Base-by-base conservation (phyloP, 805 yeast species). In the Candida nanaspora region DNA sequence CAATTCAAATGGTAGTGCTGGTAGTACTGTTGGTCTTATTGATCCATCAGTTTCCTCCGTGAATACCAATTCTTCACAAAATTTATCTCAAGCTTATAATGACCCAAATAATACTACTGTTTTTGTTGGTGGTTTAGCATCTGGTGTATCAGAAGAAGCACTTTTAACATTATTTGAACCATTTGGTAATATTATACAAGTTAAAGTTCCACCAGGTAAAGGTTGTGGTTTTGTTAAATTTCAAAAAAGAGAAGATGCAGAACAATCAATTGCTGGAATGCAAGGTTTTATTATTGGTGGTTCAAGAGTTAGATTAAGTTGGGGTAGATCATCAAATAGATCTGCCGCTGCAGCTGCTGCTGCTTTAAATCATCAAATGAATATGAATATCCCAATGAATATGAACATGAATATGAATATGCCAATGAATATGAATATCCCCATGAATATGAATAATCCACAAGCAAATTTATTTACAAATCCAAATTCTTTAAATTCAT, bases 241-340 rank as follows among this genome's bases (percentile, higher is more conserved):
- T 56, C 64, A 74, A n/a, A 66, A 68, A 28, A 65, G 85, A 46
- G 80, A 76, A 50, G 85, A 81, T 50, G 93, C 93, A 1, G 86
- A 82, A 57, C 79, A 76, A 32, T 87, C 94, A 6, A 82, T 84
- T 41, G 73, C 77, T 32, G 80, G 82, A 3, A 78, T 84, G 84
- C 87, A 84, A 59, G 94, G 94, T 2, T 83, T 77, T 54, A 67
- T 78, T 20, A 76, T 84, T 45, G 82, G 81, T n/a, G 89, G 88
- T 3, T 74, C 79, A 40, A 69, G 89, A 44, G 78, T 84, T 20
- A 63, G 89, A 46, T 62, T 84, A 38, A 76, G 86, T 38, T 84
- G 93, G 93, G 91, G 91, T 36, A 69, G 84, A 51, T 70, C 70
- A 6, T 46, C 43, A 39, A 55, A 48, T 40, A 26, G 23, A n/a